Percentiles rank a stretch among this genome's conserved stretches.
Conservation (phyloP, 2,329 filamentous ascomycete species). For the Arthroderma sp. region DNA sequence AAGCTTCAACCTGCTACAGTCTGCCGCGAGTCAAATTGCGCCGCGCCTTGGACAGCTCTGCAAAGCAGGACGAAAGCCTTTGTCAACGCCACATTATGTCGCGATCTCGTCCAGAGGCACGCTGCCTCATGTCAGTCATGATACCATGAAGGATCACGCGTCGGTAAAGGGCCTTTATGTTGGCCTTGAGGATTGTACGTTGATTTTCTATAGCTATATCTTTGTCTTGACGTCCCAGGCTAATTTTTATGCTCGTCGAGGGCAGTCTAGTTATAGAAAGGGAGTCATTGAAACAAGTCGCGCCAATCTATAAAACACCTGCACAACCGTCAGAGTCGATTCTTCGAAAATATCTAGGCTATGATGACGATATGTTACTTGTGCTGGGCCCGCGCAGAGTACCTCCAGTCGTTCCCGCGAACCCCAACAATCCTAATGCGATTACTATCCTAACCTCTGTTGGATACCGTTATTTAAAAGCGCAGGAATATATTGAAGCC, state of each 20-base stretch:
- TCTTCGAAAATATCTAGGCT: conserved; percentile 63
- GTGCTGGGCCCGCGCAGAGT: conserved; percentile 66
- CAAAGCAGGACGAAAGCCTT: conserved; percentile 47
- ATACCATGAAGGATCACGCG: conserved; percentile 57
- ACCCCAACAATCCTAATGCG: conserved; percentile 53
- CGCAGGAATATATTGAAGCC: conserved; percentile 54
- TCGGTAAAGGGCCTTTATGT: conserved; percentile 59
- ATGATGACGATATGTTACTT: conserved; percentile 51
- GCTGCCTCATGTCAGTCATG: conserved; percentile 78
- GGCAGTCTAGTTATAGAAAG: conserved; percentile 50
- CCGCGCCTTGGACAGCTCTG: conserved; percentile 57
- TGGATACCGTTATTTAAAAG: conserved; percentile 61
- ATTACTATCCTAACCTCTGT: conserved; percentile 75
- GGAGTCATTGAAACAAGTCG: conserved; percentile 31
- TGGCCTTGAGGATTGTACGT: conserved; percentile 83
- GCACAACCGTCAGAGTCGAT: conserved; percentile 37
- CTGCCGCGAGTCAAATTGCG: conserved; percentile 22
- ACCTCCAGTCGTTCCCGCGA: conserved; percentile 58
- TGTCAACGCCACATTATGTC: conserved; percentile 74
- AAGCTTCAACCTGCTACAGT: conserved; percentile 24
- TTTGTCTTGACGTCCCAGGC: conserved; percentile 6
- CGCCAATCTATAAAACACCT: conserved; percentile 40
- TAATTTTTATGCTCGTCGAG: conserved; percentile 21
- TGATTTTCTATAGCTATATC: not conserved
- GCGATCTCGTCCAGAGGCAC: conserved; percentile 69